Evolutionary conservation across 495 filamentous ascomycete genomes (phyloP), one percentile per base, ranked within the genome.

Genomic region (Penicillium steckii): DNA sequence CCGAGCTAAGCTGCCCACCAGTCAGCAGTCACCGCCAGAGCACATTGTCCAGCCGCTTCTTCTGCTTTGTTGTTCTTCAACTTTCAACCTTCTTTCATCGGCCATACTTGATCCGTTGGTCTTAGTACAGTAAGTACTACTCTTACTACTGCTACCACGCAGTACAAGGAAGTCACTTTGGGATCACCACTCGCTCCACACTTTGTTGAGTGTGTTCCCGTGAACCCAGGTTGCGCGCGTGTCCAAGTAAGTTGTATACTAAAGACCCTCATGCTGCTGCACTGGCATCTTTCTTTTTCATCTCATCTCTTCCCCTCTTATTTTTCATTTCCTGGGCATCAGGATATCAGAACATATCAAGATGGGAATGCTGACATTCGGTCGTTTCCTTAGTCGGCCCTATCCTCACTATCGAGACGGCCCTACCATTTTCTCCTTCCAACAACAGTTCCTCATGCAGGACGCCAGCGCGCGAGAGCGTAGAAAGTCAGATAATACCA

Each of bases 351-450:
- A 23, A 12, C 40, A 24, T 33, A 43, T 18, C 30, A 74, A 2
- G 7, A 74, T 74, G 70, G 67, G 62, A 24, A 71, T 77, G 71
- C 71, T 77, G 67, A 77, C 71, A 10, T 65, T 75, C 37, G 59
- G 53, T 19, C 74, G 71, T 46, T 74, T 76, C 52, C 68, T 73
- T 43, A 77, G 68, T 56, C 71, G 71, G 41, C 64, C 72, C 15
- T 72, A 70, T 37, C 68, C 60, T 53, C 62, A 72, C 47, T 47
- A 57, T 6, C 65, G 62, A 43, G 62, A 73, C 67, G 72, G 71
- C 23, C 74, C 71, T 9, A 72, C 74, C 24, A 55, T 77, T 35
- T 70, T 76, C 33, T 67, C 56, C 41, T 76, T 77, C 46, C 69
- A 77, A 46, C 70, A 74, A 55, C 71, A 74, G 57, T 64, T 74